Percentiles rank a stretch among this genome's conserved stretches.
phyloP scores from a whole-genome alignment of 768 basidiomycete species.

The Termitomyces sp. region DNA sequence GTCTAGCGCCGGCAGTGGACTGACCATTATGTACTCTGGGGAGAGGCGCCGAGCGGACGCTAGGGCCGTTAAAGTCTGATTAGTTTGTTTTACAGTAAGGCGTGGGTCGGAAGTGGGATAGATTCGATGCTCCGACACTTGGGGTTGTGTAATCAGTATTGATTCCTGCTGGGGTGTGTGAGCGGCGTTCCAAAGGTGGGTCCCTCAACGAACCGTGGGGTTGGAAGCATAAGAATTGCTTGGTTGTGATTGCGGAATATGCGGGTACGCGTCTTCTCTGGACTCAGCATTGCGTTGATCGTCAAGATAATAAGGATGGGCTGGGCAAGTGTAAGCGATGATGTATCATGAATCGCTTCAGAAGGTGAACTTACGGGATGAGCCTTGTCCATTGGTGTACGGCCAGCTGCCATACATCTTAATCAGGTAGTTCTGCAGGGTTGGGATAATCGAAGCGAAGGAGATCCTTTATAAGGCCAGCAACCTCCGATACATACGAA shows the following conservation, averaged over 20 bases:
- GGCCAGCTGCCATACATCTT: conserved; percentile 15
- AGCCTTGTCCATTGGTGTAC: conserved; percentile 9
- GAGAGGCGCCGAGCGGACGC: conserved; percentile 16
- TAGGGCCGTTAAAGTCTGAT: conserved; percentile 19
- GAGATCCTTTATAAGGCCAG: neutral
- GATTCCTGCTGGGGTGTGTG: conserved; percentile 2
- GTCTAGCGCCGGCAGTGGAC: neutral
- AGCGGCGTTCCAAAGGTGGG: neutral
- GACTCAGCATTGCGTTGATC: neutral
- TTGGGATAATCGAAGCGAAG: neutral
- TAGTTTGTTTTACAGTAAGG: conserved; percentile 18
- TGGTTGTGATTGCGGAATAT: neutral
- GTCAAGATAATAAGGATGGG: conserved; percentile 9
- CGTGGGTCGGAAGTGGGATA: conserved; percentile 14
- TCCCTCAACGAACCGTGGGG: conserved; percentile 9
- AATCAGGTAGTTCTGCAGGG: neutral
- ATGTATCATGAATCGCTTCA: neutral
- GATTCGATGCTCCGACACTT: conserved; percentile 2
- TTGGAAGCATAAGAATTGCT: conserved; percentile 4
- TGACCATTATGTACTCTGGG: conserved; percentile 14
- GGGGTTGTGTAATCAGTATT: neutral
- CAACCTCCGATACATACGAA: conserved; percentile 9
- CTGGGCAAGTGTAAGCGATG: neutral
- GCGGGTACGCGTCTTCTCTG: neutral
- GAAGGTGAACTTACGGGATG: neutral